phyloP scores from a whole-genome alignment of 169 alveolate genomes.

The Plasmodium reichenowi region DNA sequence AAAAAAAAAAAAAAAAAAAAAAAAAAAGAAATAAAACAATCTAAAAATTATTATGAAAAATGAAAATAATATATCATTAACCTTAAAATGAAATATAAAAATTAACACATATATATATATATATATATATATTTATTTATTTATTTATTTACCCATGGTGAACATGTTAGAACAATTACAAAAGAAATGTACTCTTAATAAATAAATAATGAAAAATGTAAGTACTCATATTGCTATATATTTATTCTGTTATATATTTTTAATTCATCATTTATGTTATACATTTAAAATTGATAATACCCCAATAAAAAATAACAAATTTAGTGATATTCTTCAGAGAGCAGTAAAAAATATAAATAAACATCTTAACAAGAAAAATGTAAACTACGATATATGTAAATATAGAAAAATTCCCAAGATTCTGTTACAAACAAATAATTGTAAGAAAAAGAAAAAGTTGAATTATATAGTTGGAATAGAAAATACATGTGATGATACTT shows the following conservation, averaged over 20 bases:
- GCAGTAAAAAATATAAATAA: constrained; percentile 62
- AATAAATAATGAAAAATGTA: constrained; percentile 58
- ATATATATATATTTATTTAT: too few relatives aligned
- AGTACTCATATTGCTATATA: constrained; percentile 7
- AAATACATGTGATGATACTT: constrained; percentile 76
- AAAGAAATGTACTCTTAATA: constrained; percentile 21
- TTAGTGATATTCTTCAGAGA: constrained; percentile 45
- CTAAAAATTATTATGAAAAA: neutral
- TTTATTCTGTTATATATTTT: constrained; percentile 9
- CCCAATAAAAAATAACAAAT: constrained; percentile 21
- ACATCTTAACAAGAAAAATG: constrained; percentile 12
- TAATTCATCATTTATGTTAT: constrained; percentile 10
- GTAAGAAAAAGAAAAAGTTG: constrained; percentile 18
- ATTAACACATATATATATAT: too few relatives aligned
- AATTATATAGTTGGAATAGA: constrained; percentile 71
- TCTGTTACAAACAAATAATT: constrained; percentile 39
- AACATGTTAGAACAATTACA: too few relatives aligned
- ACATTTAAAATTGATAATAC: constrained; percentile 57
- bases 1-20: too few relatives aligned
- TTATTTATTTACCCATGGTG: too few relatives aligned
- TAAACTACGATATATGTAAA: constrained; percentile 39
- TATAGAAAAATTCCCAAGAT: constrained; percentile 59
- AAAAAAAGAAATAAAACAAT: too few relatives aligned
- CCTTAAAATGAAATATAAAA: too few relatives aligned
- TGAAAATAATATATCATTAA: neutral